A percentile compares a stretch with the other conserved stretches of the same genome.
Conservation (phyloP, 441 rosid genomes). For the Populus hybrid region DNA sequence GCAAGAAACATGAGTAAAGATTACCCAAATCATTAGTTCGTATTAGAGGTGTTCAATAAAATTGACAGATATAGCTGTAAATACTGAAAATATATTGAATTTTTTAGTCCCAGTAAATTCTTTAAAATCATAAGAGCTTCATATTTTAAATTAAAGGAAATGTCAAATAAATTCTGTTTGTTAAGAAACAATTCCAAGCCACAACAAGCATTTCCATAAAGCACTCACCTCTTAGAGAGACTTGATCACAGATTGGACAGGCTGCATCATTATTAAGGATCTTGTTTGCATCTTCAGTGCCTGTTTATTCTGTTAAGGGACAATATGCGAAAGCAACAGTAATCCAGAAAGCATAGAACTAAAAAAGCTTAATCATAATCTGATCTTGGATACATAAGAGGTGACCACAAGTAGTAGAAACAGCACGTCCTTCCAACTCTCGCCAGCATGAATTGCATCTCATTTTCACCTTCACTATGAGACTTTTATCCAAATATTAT, state of each 20-base stretch:
- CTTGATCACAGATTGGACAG: slow-evolving; percentile 92
- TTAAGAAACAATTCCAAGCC: background rate
- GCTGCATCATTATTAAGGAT: slow-evolving; percentile 84
- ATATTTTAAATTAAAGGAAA: too few species aligned
- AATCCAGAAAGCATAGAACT: background rate
- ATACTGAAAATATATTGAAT: background rate
- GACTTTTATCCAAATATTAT: slow-evolving; percentile 17
- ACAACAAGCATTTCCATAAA: background rate
- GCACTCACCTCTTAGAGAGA: slow-evolving; percentile 82
- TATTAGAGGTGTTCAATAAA: background rate
- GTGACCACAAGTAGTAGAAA: slow-evolving; percentile 92
- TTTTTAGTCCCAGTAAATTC: too few species aligned
- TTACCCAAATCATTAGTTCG: slow-evolving; percentile 5
- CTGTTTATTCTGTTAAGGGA: slow-evolving; percentile 48
- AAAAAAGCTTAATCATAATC: slow-evolving; percentile 10
- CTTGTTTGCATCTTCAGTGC: slow-evolving; percentile 89
- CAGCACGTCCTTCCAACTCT: slow-evolving; percentile 87
- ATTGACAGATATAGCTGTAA: background rate
- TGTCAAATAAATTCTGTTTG: background rate
- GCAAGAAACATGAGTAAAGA: slow-evolving; percentile 7
- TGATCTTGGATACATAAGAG: slow-evolving; percentile 63
- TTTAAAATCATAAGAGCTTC: too few species aligned
- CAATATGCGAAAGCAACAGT: background rate
- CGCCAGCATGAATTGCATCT: slow-evolving; percentile 98
- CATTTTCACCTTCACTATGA: slow-evolving; percentile 46